phyloP scores from a whole-genome alignment of 371 early-diverging fungal species.

The Chytridium lagenaria region DNA sequence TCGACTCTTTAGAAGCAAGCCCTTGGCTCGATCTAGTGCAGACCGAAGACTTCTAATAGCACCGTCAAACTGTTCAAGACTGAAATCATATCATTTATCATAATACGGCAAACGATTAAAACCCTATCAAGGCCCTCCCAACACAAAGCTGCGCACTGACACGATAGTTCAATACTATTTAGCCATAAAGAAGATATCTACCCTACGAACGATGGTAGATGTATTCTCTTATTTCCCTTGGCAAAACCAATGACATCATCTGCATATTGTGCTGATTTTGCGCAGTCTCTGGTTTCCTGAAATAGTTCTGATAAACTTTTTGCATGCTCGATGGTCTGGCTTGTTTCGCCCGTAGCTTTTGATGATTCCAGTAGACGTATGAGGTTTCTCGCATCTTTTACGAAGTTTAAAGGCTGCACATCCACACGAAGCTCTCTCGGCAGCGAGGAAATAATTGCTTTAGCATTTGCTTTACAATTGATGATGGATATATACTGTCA shows the following conservation, averaged over 20 bases:
- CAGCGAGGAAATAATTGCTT: background rate
- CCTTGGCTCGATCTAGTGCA: too few species aligned
- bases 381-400: background rate
- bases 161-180: background rate
- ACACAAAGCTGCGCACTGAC: background rate
- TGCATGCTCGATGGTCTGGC: background rate
- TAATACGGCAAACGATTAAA: too few species aligned
- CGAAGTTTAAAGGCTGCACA: background rate
- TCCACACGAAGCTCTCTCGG: background rate
- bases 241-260: background rate
- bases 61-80: too few species aligned
- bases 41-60: too few species aligned
- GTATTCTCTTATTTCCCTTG: background rate
- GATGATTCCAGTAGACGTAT: background rate
- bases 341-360: background rate
- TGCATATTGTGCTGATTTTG: background rate
- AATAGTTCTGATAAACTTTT: background rate
- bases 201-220: background rate
- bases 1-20: too few species aligned
- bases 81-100: too few species aligned
- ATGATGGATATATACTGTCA: too few species aligned
- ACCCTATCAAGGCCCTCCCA: background rate
- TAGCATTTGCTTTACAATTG: too few species aligned
- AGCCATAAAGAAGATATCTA: background rate
- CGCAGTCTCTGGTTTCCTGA: background rate